Evolutionary conservation across 169 alveolate genomes (phyloP).

Genomic region (Babesia sp.): DNA sequence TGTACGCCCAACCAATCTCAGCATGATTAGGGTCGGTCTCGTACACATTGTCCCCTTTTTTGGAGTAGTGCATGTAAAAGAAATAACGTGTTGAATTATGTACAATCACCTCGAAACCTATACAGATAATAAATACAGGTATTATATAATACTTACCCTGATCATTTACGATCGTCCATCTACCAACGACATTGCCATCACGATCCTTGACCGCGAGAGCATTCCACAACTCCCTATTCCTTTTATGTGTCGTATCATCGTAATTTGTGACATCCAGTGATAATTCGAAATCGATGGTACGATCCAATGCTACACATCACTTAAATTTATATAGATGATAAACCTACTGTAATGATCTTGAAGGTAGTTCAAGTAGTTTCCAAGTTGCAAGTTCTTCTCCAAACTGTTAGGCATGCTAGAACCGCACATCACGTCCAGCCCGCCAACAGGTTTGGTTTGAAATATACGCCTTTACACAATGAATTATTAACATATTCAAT

Average conservation of each 20-base stretch:
- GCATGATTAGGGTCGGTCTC: slow-evolving; percentile 41
- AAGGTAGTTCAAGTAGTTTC: slow-evolving; percentile 42
- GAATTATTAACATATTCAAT: background rate
- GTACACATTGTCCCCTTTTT: slow-evolving; percentile 37
- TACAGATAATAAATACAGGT: background rate
- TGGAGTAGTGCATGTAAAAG: slow-evolving; percentile 34
- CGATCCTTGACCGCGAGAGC: slow-evolving; percentile 54
- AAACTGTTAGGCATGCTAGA: slow-evolving; percentile 49
- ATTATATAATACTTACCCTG: slow-evolving; percentile 41
- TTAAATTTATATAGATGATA: background rate
- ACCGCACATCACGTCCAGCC: slow-evolving; percentile 55
- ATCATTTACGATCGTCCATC: slow-evolving; percentile 61
- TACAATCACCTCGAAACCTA: slow-evolving; percentile 46
- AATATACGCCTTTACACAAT: slow-evolving; percentile 24
- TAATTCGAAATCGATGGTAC: slow-evolving; percentile 18
- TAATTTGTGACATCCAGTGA: slow-evolving; percentile 33
- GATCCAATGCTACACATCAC: slow-evolving; percentile 32
- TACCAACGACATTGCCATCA: slow-evolving; percentile 35
- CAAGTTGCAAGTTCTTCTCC: slow-evolving; percentile 53
- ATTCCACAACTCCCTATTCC: slow-evolving; percentile 24
- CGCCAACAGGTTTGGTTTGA: slow-evolving; percentile 33
- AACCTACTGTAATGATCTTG: slow-evolving; percentile 28
- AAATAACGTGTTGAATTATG: slow-evolving; percentile 21
- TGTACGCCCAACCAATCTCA: slow-evolving; percentile 52
- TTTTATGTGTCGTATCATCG: background rate